Conservation (phyloP, 495 filamentous ascomycete species). For the Elasticomyces elasticus region DNA sequence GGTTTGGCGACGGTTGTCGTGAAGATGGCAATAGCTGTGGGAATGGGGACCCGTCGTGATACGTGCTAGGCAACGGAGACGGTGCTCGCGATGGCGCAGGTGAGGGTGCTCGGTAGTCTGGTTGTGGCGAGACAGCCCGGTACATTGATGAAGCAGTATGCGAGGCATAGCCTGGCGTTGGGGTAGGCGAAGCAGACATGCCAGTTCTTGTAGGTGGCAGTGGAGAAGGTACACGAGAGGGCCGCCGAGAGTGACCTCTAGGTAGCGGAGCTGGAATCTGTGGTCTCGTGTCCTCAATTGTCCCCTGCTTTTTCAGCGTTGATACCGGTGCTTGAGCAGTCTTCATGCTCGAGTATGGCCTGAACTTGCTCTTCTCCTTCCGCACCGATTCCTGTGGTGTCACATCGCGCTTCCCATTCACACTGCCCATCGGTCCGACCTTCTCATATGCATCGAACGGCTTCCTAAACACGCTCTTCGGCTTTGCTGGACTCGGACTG, state of each 20-base stretch:
- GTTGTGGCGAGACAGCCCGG: conserved; percentile 39
- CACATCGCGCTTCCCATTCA: conserved; percentile 14
- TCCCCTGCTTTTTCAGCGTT: conserved; percentile 2
- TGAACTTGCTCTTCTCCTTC: conserved; percentile 27
- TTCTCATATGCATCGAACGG: conserved; percentile 58
- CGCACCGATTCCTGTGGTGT: conserved; percentile 14
- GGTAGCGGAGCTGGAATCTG: conserved; percentile 17
- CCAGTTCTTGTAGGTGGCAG: background rate
- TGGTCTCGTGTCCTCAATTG: conserved; percentile 2
- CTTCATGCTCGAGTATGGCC: conserved; percentile 38
- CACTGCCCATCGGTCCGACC: conserved; percentile 26
- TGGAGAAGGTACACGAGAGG: conserved; percentile 1
- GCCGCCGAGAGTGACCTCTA: conserved; percentile 8
- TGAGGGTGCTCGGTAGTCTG: conserved; percentile 30
- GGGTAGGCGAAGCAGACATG: conserved; percentile 12
- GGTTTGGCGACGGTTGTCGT: conserved; percentile 28
- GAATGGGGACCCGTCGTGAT: conserved; percentile 20
- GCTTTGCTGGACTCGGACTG: conserved; percentile 38
- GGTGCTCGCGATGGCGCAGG: conserved; percentile 26
- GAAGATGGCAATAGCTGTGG: conserved; percentile 14
- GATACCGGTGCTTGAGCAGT: conserved; percentile 20
- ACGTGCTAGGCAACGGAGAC: conserved; percentile 20
- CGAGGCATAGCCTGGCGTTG: conserved; percentile 18
- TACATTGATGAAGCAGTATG: conserved; percentile 28
- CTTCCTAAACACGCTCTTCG: conserved; percentile 54